Evolutionary conservation across 2,329 filamentous ascomycete genomes (phyloP), one percentile per base, ranked within the genome.

Genomic region (Ophiocordyceps unilateralis): DNA sequence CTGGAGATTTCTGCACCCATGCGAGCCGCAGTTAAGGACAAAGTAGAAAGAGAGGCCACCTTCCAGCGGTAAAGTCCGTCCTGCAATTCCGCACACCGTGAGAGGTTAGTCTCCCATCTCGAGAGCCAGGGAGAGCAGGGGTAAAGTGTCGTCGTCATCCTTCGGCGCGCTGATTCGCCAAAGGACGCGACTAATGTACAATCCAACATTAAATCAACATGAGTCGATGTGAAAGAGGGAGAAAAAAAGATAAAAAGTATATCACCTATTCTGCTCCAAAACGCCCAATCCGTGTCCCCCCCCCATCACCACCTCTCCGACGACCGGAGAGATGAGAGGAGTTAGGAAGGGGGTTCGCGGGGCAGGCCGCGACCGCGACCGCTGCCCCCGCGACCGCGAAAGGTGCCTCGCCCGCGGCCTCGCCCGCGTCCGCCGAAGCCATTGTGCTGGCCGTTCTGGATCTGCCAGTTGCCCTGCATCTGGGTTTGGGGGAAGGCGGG

Each of bases 381-480:
- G 45, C 53, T 53, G 21, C 49, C 46, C 43, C 57, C 55, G 39
- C 62, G 58, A 34, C 60, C 58, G 49, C 64, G 60, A 48, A 61
- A 64, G 42, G 58, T 57, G 36, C 61, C 58, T 40, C 60, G 56
- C 7, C 59, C 59, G 46, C 58, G 59, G 40, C 59, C 63, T 43
- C 61, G 60, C 38, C 60, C 60, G 39, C 52, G 42, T 26, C 41
- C 43, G 17, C 44, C 55, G 46, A 50, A 57, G 43, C 58, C 57
- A 45, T 63, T 65, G 43, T 65, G 58, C 39, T 58, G 60, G 40
- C 50, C 54, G 41, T 54, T 54, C 49, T 66, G 64, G 36, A 50
- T 58, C 49, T 67, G 64, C 63, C 63, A 68, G 48, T 66, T 63
- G 39, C 56, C 57, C 49, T 64, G 58, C 22, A 52, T 50, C 43